Evolutionary conservation across 2,329 filamentous ascomycete species (phyloP), one percentile per base, ranked within the genome.

Genomic region (Beauveria rudraprayagi): DNA sequence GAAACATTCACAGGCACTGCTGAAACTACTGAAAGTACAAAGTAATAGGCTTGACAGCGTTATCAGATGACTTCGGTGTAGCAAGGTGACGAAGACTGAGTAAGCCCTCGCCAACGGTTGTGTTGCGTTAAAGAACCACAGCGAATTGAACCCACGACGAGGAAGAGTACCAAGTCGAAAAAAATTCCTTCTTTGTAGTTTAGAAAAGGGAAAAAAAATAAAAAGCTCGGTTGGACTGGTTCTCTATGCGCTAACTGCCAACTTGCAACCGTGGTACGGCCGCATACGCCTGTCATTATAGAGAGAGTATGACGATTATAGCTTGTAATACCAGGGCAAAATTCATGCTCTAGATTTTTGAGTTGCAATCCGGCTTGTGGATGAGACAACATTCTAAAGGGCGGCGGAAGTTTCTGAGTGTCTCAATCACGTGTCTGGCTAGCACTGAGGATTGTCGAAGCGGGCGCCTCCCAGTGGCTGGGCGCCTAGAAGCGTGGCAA

Each of bases 391-490:
- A 61, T 55, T 55, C 43, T 41, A n/a, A 37, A 9, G 30, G 44
- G 43, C 34, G 58, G 51, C 51, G 51, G 14, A 53, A 16, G 44
- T 43, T 56, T 52, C 6, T 22, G 24, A 40, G 11, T 56, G 34
- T 50, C 54, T 52, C 30, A 46, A 48, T 61, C 60, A 61, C 47
- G 47, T 58, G 54, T 61, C 51, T 56, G 37, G 34, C 41, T 43
- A 43, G 34, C 34, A 56, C 26, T 41, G 34, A 61, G 46, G 60
- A 46, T 56, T 41, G 37, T 5, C n/a, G 19, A 48, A 46, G 30
- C 52, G 11, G n/a, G 22, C 44, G 54, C 19, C 47, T 57, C 34
- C 17, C 5, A 28, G 54, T 61, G 60, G 60, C 54, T 61, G 48
- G 60, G 40, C 34, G 17, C 26, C 37, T 7, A 24, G 19, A n/a